Percentiles rank a stretch among this genome's conserved stretches.
phyloP scores from a whole-genome alignment of 2,329 filamentous ascomycete genomes.

The Microascus cirrosus region DNA sequence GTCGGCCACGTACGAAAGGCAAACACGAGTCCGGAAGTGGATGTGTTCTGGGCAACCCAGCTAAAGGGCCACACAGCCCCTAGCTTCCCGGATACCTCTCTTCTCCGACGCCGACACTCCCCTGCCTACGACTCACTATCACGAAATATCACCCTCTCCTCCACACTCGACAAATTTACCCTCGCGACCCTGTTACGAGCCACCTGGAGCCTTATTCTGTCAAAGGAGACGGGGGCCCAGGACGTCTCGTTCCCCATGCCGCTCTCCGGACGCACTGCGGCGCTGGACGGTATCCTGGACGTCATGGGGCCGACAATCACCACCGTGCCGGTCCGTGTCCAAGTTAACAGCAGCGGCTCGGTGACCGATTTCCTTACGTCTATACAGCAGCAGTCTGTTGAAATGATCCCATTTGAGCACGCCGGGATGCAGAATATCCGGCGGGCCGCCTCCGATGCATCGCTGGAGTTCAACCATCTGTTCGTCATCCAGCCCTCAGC shows the following conservation, averaged over 20 bases:
- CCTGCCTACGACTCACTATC: slow-evolving; percentile 39
- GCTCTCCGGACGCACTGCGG: slow-evolving; percentile 42
- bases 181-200: slow-evolving; percentile 45
- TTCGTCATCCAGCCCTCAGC: slow-evolving; percentile 18
- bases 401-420: slow-evolving; percentile 54
- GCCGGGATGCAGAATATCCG: slow-evolving; percentile 49
- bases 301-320: slow-evolving; percentile 52
- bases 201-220: slow-evolving; percentile 45
- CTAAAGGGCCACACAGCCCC: slow-evolving; percentile 29
- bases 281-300: slow-evolving; percentile 33
- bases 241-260: slow-evolving; percentile 50
- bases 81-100: slow-evolving; percentile 35
- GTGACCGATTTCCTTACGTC: slow-evolving; percentile 40
- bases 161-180: slow-evolving; percentile 27
- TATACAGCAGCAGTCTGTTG: slow-evolving; percentile 43
- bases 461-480: slow-evolving; percentile 43
- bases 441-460: slow-evolving; percentile 39
- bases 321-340: slow-evolving; percentile 44
- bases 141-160: slow-evolving; percentile 34
- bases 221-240: slow-evolving; percentile 35
- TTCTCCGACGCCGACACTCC: slow-evolving; percentile 34
- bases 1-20: slow-evolving; percentile 32
- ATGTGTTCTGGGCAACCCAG: slow-evolving; percentile 33
- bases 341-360: slow-evolving; percentile 25
- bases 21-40: slow-evolving; percentile 23